These are phyloP conservation scores for Asparagopsis taxiformis DNA, from an alignment of 31 red algal genomes.

Conservation along the genomic window DNA sequence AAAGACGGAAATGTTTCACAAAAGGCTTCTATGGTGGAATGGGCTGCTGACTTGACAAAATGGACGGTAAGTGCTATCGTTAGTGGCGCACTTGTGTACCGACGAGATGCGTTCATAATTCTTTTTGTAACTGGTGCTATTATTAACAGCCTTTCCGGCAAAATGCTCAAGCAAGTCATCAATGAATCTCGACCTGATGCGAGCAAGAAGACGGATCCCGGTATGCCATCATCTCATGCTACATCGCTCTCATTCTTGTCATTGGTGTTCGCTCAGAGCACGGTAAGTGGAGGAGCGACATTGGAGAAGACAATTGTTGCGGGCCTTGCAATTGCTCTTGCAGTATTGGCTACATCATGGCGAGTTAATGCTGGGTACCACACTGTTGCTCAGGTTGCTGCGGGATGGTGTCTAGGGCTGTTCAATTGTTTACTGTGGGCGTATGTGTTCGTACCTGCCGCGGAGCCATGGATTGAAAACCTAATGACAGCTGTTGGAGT, in stretches of 20 bases:
- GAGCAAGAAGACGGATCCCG: conserved; percentile 18
- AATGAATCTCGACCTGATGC: conserved; percentile 41
- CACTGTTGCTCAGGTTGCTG: conserved; percentile 58
- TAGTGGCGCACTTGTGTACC: conserved; percentile 7
- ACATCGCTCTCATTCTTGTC: conserved; percentile 61
- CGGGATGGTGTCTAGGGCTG: conserved; percentile 39
- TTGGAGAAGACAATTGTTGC: not conserved
- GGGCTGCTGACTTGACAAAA: conserved; percentile 30
- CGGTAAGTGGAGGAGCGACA: not conserved
- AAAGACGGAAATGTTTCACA: not conserved
- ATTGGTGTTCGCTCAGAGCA: not conserved
- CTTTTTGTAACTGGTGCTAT: conserved; percentile 20
- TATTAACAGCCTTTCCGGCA: conserved; percentile 13
- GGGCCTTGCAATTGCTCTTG: conserved; percentile 3
- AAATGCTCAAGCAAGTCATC: conserved; percentile 37
- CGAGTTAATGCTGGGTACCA: conserved; percentile 68
- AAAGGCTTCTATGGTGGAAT: not conserved
- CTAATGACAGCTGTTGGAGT: conserved; percentile 3
- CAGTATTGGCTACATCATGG: conserved; percentile 40
- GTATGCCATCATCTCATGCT: conserved; percentile 79
- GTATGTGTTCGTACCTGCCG: conserved; percentile 4
- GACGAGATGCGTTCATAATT: conserved; percentile 12
- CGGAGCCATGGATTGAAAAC: not conserved
- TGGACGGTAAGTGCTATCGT: conserved; percentile 12
- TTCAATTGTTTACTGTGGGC: conserved; percentile 20